These are phyloP conservation scores for Pichia sorboxylosa DNA, from an alignment of 1,139 yeast genomes.

Conservation along the genomic window DNA sequence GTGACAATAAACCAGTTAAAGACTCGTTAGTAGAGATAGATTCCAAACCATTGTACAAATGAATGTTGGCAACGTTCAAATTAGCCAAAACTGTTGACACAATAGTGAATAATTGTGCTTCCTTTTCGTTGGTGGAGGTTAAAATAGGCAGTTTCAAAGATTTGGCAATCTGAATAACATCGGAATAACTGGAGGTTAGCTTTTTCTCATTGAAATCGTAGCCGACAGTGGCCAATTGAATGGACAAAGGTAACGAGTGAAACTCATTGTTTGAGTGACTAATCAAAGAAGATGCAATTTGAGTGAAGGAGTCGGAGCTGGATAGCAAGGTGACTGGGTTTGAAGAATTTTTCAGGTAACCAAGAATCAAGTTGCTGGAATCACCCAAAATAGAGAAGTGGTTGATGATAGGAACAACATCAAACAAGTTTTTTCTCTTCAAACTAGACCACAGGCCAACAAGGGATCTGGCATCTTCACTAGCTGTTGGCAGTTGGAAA, in stretches of 20 bases:
- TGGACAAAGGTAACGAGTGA: slow-evolving; percentile 46
- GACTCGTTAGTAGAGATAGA: slow-evolving; percentile 47
- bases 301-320: slow-evolving; percentile 57
- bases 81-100: slow-evolving; percentile 53
- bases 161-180: slow-evolving; percentile 54
- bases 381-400: slow-evolving; percentile 73
- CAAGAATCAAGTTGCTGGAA: slow-evolving; percentile 70
- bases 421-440: slow-evolving; percentile 41
- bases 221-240: slow-evolving; percentile 66
- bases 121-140: slow-evolving; percentile 51
- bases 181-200: slow-evolving; percentile 49
- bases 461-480: slow-evolving; percentile 38
- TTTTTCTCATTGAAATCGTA: slow-evolving; percentile 42
- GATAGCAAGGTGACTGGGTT: slow-evolving; percentile 37
- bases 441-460: slow-evolving; percentile 52
- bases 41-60: slow-evolving; percentile 72
- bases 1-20: slow-evolving; percentile 34
- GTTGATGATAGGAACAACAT: slow-evolving; percentile 45
- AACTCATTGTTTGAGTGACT: slow-evolving; percentile 26
- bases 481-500: slow-evolving; percentile 56
- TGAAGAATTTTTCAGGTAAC: slow-evolving; percentile 41
- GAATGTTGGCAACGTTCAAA: slow-evolving; percentile 48
- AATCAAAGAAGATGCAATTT: slow-evolving; percentile 43
- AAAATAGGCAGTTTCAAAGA: slow-evolving; percentile 60
- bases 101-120: slow-evolving; percentile 58